Percentiles rank a stretch among this genome's conserved stretches.
These are phyloP conservation scores for Breviolum minutum DNA, from an alignment of 73 alveolate genomes.

Conservation along the genomic window DNA sequence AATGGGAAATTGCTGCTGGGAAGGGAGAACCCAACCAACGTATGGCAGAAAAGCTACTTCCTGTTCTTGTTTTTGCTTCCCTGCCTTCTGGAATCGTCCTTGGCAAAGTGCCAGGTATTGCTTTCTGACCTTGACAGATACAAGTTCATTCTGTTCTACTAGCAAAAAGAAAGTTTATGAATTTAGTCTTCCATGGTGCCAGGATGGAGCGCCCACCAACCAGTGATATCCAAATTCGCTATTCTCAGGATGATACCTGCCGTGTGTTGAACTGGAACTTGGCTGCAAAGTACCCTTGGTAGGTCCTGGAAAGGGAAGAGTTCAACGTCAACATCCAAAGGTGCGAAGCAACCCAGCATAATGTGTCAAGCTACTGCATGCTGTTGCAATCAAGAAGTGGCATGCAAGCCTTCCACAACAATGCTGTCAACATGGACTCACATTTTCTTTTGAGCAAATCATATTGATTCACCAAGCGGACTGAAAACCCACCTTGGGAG, in stretches of 20 bases:
- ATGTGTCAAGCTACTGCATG: no score
- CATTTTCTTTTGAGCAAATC: no score
- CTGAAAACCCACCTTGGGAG: no score
- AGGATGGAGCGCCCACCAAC: neutral
- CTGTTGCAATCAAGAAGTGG: no score
- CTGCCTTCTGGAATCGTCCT: slow-evolving; percentile 56
- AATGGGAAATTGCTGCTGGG: no score
- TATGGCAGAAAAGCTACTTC: neutral
- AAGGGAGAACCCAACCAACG: no score
- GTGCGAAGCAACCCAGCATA: no score
- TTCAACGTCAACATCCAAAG: no score
- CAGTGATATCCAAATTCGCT: neutral
- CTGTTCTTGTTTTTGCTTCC: neutral
- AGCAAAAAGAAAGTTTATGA: no score
- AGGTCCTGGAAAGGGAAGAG: slow-evolving; percentile 19
- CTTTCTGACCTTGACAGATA: slow-evolving; percentile 39
- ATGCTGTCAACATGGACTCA: no score
- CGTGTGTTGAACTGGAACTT: slow-evolving; percentile 74
- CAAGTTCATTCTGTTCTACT: neutral
- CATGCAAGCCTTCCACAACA: no score
- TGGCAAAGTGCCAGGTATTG: slow-evolving; percentile 60
- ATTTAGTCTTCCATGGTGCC: neutral
- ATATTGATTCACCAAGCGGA: no score
- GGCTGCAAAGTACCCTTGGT: slow-evolving; percentile 64
- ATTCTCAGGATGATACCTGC: neutral